Evolutionary conservation across 2,329 filamentous ascomycete genomes (phyloP).

Genomic region (Pleoardoris graminearum): DNA sequence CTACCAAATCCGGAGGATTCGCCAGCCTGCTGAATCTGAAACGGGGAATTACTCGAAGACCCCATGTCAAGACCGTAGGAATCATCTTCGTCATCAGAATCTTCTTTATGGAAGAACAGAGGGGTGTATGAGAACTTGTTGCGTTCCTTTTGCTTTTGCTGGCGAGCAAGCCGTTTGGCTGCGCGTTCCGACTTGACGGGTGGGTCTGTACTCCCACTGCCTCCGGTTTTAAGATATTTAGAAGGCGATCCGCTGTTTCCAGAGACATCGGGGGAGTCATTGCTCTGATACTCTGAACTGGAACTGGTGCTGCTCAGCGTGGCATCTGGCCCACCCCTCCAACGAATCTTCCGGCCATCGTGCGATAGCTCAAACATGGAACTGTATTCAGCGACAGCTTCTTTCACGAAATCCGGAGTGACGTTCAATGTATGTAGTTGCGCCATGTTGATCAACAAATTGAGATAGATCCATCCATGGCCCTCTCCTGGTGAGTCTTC

Average conservation of each 20-base stretch:
- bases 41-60: conserved; percentile 35
- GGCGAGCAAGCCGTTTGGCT: conserved; percentile 21
- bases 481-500: conserved; percentile 61
- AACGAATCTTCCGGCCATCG: conserved; percentile 78
- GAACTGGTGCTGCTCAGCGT: conserved; percentile 69
- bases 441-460: conserved; percentile 77
- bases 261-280: conserved; percentile 52
- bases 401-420: conserved; percentile 74
- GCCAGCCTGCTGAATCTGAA: conserved; percentile 29
- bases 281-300: conserved; percentile 45
- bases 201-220: conserved; percentile 26
- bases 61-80: conserved; percentile 38
- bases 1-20: conserved; percentile 51
- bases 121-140: conserved; percentile 52
- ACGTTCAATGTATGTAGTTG: conserved; percentile 86
- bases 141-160: conserved; percentile 27
- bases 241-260: conserved; percentile 27
- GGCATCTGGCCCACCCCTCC: conserved; percentile 70
- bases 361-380: conserved; percentile 75
- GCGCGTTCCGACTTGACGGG: conserved; percentile 21
- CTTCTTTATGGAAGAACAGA: conserved; percentile 52
- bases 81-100: conserved; percentile 46
- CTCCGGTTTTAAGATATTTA: conserved; percentile 29
- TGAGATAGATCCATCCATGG: conserved; percentile 82
- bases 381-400: conserved; percentile 70